Evolutionary conservation across 805 yeast species (phyloP).

Genomic region (Metschnikowia picachoensis): DNA sequence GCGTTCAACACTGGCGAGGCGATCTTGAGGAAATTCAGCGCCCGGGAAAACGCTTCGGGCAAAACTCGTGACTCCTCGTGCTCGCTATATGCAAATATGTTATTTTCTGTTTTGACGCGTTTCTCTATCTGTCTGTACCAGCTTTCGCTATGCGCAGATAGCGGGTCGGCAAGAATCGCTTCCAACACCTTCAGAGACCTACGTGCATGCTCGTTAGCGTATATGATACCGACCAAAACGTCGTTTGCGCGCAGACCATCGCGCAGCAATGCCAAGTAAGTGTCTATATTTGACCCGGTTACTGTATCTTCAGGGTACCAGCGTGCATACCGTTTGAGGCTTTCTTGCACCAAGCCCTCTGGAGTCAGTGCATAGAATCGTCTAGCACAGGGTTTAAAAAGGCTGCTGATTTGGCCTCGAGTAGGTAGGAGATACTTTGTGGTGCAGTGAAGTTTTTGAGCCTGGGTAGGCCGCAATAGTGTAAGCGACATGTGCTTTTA

Average conservation of each 20-base stretch:
- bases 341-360: constrained; percentile 7
- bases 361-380: not conserved
- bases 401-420: no score
- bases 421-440: no score
- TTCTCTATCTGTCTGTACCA: constrained; percentile 29
- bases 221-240: constrained; percentile 32
- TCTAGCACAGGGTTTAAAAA: not conserved
- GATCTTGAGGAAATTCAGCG: constrained; percentile 12
- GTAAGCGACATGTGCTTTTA: no score
- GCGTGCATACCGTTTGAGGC: constrained; percentile 16
- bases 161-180: constrained; percentile 38
- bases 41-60: constrained; percentile 11
- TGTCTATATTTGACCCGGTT: constrained; percentile 19
- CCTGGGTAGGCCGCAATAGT: no score
- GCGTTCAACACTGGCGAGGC: constrained; percentile 32
- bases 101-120: constrained; percentile 21
- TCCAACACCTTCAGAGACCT: constrained; percentile 31
- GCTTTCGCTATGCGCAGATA: constrained; percentile 27
- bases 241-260: constrained; percentile 10
- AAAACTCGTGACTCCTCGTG: not conserved
- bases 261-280: constrained; percentile 11
- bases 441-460: no score
- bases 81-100: constrained; percentile 18
- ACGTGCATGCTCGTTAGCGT: constrained; percentile 23
- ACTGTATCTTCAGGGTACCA: constrained; percentile 21